Base-by-base conservation (phyloP, 2,329 filamentous ascomycete genomes). In the Phoma sp. region DNA sequence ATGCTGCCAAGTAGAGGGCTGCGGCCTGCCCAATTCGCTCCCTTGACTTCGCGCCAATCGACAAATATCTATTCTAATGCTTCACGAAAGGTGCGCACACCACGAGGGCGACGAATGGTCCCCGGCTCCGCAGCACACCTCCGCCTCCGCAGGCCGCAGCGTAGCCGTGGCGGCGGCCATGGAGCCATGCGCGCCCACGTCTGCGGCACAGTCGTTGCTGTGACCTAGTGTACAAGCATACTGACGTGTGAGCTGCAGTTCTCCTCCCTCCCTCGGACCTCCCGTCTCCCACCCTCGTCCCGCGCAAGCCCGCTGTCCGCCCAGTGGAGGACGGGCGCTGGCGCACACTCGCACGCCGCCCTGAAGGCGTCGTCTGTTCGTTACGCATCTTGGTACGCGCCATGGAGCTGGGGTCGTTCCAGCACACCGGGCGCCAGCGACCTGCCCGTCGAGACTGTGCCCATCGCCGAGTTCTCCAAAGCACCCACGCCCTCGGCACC, bases 1-100 rank as follows among this genome's bases (percentile, higher is more conserved):
- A 81, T 81, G 79, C 75, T 81, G 72, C 77, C 78, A 63, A 80
- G 77, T 69, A 78, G 78, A 77, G 79, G 78, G 61, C 65, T 80
- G 37, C 75, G 73, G 65, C 68, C 74, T 57, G 69, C 70, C 52
- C 70, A 69, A 55, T 63, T 70, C 37, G 55, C 56, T 36, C 58
- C 64, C 19, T 53, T 61, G 41, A 61, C 56, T 29, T 64, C 65
- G 40, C 66, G 64, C 29, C 68, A 67, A 29, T 65, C 68, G 31
- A 57, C 58, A 36, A 31, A 55, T 31, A 27, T 63, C 10, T 63
- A 62, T n/a, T 62, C 57, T 32, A 64, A 57, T 58, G 62, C 63
- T 50, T 58, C 70, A 48, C 67, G 72, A 66, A 68, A 74, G 70
- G 73, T 75, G 62, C 64, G 71, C 62, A 57, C 43, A n/a, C 39